phyloP scores from a whole-genome alignment of 768 basidiomycete genomes.

The Lactarius pseudohatsudake region DNA sequence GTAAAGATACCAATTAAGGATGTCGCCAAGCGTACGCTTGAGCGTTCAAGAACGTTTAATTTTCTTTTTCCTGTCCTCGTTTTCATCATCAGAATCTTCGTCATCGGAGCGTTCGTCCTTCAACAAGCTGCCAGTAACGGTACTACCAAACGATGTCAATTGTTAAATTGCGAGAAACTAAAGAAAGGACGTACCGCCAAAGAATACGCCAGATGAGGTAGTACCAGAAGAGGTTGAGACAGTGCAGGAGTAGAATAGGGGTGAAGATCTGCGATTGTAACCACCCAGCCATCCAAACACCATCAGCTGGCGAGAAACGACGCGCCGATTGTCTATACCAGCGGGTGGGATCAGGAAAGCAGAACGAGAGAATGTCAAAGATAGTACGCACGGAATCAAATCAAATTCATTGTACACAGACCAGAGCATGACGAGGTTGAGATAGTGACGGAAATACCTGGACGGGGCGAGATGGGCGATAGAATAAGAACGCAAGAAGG shows the following conservation, averaged over 20 bases:
- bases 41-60: constrained; percentile 10
- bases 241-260: constrained; percentile 72
- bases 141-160: constrained; percentile 41
- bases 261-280: constrained; percentile 79
- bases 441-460: constrained; percentile 92
- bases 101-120: constrained; percentile 83
- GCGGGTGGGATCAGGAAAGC: constrained; percentile 2
- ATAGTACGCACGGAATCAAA: constrained; percentile 64
- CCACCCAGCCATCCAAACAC: constrained; percentile 73
- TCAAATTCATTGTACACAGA: constrained; percentile 83
- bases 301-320: constrained; percentile 58
- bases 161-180: background rate
- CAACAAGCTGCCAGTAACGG: constrained; percentile 45
- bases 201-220: constrained; percentile 79
- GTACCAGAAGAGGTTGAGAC: constrained; percentile 94
- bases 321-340: constrained; percentile 49
- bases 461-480: background rate
- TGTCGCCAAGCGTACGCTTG: constrained; percentile 43
- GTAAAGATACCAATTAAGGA: constrained; percentile 31
- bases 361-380: background rate
- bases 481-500: background rate
- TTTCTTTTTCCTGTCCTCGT: background rate
- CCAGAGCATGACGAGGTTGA: constrained; percentile 83
- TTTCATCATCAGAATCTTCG: constrained; percentile 42
- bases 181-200: constrained; percentile 51